Conservation (phyloP, 768 basidiomycete genomes). For the Phanerodontia chrysosporium region DNA sequence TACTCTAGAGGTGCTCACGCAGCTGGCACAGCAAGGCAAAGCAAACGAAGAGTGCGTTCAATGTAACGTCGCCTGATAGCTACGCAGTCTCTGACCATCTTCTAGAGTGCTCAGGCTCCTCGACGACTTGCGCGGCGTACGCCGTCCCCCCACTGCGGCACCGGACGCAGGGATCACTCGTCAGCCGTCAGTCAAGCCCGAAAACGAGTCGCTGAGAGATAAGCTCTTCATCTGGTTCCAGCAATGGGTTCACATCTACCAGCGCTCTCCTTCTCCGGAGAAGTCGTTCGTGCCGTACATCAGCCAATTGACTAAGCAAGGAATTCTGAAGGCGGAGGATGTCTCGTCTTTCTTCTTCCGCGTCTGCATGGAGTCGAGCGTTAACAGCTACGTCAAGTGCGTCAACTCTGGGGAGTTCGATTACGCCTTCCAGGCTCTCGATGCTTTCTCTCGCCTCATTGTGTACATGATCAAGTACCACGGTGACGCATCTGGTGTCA, state of each 20-base stretch:
- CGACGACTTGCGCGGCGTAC: constrained; percentile 74
- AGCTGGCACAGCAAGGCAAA: constrained; percentile 69
- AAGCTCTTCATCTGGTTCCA: constrained; percentile 80
- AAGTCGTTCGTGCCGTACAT: constrained; percentile 96
- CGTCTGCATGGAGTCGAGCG: constrained; percentile 91
- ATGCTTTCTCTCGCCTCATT: constrained; percentile 92
- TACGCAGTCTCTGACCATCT: neutral
- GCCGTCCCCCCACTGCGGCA: constrained; percentile 42
- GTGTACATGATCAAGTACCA: constrained; percentile 99
- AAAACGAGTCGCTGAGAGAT: constrained; percentile 71
- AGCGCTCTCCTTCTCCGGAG: constrained; percentile 85
- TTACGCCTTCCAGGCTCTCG: constrained; percentile 86
- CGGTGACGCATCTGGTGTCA: constrained; percentile 88
- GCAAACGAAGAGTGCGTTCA: constrained; percentile 77
- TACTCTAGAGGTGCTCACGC: constrained; percentile 76
- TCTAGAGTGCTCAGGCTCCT: constrained; percentile 65
- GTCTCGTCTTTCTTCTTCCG: constrained; percentile 98
- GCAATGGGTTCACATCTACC: constrained; percentile 95
- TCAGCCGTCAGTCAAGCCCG: constrained; percentile 56
- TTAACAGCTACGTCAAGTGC: constrained; percentile 81
- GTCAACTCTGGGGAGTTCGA: constrained; percentile 67
- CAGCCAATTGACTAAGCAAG: constrained; percentile 94
- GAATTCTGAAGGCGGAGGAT: constrained; percentile 93
- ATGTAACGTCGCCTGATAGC: neutral
- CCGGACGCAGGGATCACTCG: constrained; percentile 35